Percentiles rank a stretch among this genome's conserved stretches.
Conservation (phyloP, 305 asterid genomes). For the Stenogyne calaminthoides region DNA sequence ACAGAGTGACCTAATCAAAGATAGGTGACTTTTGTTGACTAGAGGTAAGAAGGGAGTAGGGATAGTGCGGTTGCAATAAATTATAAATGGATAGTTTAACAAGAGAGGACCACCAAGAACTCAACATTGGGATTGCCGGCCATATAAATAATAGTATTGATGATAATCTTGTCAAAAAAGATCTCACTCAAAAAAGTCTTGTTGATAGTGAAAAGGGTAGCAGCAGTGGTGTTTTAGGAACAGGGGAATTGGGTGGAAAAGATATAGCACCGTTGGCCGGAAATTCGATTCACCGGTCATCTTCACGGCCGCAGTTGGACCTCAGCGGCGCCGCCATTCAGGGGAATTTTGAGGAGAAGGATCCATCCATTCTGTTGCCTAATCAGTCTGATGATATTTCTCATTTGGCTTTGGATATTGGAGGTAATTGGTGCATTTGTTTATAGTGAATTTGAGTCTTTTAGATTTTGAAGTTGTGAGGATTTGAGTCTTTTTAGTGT, state of each 20-base stretch:
- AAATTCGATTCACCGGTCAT: constrained; percentile 74
- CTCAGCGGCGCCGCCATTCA: constrained; percentile 96
- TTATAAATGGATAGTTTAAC: constrained; percentile 60
- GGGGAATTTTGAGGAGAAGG: constrained; percentile 92
- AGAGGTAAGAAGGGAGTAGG: constrained; percentile 45
- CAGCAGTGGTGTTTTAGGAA: constrained; percentile 26
- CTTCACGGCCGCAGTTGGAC: constrained; percentile 91
- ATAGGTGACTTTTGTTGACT: constrained; percentile 36
- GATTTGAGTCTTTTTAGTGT: constrained; percentile 11
- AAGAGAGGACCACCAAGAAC: constrained; percentile 62
- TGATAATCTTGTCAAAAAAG: constrained; percentile 33
- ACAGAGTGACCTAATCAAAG: constrained; percentile 28
- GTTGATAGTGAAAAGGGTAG: no score
- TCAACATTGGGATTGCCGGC: constrained; percentile 57
- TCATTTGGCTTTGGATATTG: constrained; percentile 97
- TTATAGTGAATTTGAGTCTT: no score
- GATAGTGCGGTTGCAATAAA: constrained; percentile 42
- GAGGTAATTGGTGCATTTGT: constrained; percentile 54
- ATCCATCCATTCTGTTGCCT: constrained; percentile 91
- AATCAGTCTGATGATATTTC: constrained; percentile 98
- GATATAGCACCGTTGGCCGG: constrained; percentile 74
- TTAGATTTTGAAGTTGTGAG: not conserved
- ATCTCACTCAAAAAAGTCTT: no score
- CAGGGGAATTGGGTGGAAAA: constrained; percentile 45
- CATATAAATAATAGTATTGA: constrained; percentile 47